Evolutionary conservation across 257 asterid genomes (phyloP).

Genomic region (Vinca minor): DNA sequence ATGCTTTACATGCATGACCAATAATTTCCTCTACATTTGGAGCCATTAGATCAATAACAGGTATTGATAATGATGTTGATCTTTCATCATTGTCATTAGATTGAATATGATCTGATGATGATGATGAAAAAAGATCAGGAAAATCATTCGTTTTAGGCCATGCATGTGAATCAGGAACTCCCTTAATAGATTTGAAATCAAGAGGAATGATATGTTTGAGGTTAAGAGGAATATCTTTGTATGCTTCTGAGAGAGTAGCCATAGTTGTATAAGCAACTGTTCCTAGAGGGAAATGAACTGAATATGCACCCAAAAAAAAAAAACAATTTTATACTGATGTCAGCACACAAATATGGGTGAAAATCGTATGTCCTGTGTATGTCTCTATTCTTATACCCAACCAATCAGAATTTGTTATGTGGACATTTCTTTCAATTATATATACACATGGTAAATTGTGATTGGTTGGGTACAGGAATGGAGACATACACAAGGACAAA

Average conservation of each 20-base stretch:
- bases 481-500: no score
- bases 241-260: conserved; percentile 47
- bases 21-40: conserved; percentile 39
- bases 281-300: background rate
- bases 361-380: no score
- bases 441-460: no score
- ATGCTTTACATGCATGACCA: conserved; percentile 44
- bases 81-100: background rate
- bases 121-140: background rate
- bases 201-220: conserved; percentile 28
- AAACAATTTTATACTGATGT: background rate
- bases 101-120: background rate
- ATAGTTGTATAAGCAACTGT: background rate
- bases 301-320: background rate
- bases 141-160: conserved; percentile 32
- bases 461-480: no score
- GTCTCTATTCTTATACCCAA: no score
- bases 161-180: conserved; percentile 54
- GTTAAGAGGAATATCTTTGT: conserved; percentile 31
- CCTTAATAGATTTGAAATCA: background rate
- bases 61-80: conserved; percentile 5
- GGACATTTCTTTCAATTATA: no score
- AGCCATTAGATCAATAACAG: conserved; percentile 41
- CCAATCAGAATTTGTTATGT: no score
- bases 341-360: background rate